These are phyloP conservation scores for Pythium periplocum DNA, from an alignment of 352 stramenopile genomes.

Conservation along the genomic window DNA sequence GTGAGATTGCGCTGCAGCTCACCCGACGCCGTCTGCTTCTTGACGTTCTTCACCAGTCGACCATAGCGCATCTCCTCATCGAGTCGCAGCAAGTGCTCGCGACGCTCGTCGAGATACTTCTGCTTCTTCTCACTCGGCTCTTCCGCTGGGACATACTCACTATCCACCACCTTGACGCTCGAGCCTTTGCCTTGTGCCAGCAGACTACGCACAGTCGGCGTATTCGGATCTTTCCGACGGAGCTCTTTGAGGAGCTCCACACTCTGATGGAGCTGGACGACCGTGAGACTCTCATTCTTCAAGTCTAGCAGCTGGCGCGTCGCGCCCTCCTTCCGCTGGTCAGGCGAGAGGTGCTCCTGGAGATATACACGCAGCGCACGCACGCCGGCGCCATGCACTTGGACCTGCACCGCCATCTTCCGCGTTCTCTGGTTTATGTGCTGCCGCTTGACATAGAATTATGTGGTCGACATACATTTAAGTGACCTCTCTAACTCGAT, in stretches of 20 bases:
- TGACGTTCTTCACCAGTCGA: constrained; percentile 68
- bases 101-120: constrained; percentile 42
- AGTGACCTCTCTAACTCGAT: constrained; percentile 3
- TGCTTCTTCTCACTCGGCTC: constrained; percentile 3
- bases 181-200: constrained; percentile 7
- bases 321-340: constrained; percentile 2
- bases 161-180: neutral
- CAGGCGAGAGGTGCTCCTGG: constrained; percentile 2
- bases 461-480: neutral
- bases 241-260: constrained; percentile 12
- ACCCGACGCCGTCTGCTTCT: constrained; percentile 29
- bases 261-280: constrained; percentile 12
- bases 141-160: constrained; percentile 4
- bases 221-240: constrained; percentile 5
- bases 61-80: constrained; percentile 81
- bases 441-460: no score
- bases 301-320: neutral
- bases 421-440: no score
- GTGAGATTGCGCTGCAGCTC: constrained; percentile 60
- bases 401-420: constrained; percentile 15
- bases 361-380: constrained; percentile 24
- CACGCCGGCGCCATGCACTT: constrained; percentile 25
- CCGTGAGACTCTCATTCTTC: constrained; percentile 5
- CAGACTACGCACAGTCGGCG: constrained; percentile 13
- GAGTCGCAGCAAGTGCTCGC: constrained; percentile 58